Evolutionary conservation across 495 filamentous ascomycete species (phyloP).

Genomic region (Tricharina praecox): DNA sequence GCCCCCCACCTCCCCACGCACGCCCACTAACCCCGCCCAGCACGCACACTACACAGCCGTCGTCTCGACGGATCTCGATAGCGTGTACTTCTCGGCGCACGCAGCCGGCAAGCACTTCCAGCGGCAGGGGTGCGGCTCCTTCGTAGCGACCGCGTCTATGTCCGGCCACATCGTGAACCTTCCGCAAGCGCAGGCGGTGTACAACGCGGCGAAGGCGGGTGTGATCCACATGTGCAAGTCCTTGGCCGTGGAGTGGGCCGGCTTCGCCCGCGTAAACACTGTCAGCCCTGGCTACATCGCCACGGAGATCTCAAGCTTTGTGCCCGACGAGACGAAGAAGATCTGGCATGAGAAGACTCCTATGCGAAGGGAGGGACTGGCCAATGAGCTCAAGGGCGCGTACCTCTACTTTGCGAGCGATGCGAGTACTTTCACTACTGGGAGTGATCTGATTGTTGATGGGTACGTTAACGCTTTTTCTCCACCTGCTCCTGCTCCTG

Average conservation of each 20-base stretch:
- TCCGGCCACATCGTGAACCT: constrained; percentile 64
- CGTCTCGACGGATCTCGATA: constrained; percentile 59
- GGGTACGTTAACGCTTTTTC: too few relatives aligned
- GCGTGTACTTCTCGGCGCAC: constrained; percentile 65
- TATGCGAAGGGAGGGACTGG: constrained; percentile 60
- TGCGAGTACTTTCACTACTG: constrained; percentile 71
- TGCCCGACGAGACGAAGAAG: constrained; percentile 49
- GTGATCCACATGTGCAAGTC: constrained; percentile 64
- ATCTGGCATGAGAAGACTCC: constrained; percentile 69
- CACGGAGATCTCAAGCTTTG: constrained; percentile 66
- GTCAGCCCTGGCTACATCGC: constrained; percentile 77
- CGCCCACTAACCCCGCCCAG: too few relatives aligned
- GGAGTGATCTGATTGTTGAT: constrained; percentile 59
- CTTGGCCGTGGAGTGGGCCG: constrained; percentile 73
- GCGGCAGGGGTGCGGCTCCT: constrained; percentile 31
- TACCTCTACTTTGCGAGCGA: constrained; percentile 79
- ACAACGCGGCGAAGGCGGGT: constrained; percentile 77
- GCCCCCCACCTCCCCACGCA: too few relatives aligned
- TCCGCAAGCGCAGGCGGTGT: constrained; percentile 69
- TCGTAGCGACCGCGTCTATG: constrained; percentile 26
- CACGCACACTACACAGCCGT: constrained; percentile 51
- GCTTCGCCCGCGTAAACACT: constrained; percentile 67
- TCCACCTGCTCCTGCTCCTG: too few relatives aligned
- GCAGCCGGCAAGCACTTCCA: constrained; percentile 57
- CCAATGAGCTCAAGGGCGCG: constrained; percentile 69